Conservation (phyloP, 768 basidiomycete genomes). For the Hericium erinaceus region DNA sequence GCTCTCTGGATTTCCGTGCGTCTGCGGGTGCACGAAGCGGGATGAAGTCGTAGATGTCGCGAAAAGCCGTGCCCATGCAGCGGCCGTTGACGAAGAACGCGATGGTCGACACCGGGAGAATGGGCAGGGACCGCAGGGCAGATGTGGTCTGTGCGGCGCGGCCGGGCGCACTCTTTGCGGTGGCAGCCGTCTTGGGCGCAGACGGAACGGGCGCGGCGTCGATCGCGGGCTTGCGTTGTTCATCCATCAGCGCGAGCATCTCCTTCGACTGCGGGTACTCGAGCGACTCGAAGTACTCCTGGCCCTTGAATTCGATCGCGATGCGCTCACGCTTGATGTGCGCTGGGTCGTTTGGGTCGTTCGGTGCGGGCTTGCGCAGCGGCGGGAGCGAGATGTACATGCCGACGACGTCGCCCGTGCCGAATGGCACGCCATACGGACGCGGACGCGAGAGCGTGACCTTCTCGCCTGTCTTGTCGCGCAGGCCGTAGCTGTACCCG, state of each 20-base stretch:
- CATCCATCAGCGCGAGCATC: constrained; percentile 84
- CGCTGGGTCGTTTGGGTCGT: constrained; percentile 72
- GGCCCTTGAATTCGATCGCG: constrained; percentile 92
- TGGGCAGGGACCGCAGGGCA: constrained; percentile 54
- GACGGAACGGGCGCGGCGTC: constrained; percentile 36
- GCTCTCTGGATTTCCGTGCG: constrained; percentile 55
- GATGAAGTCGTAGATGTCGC: constrained; percentile 83
- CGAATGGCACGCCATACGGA: constrained; percentile 66
- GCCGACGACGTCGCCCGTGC: constrained; percentile 82
- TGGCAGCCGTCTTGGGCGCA: constrained; percentile 53
- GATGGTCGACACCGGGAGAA: constrained; percentile 60
- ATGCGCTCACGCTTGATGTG: constrained; percentile 83
- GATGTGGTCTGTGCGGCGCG: constrained; percentile 27
- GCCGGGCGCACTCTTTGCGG: constrained; percentile 56
- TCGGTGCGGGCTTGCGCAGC: constrained; percentile 42
- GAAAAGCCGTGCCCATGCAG: constrained; percentile 74
- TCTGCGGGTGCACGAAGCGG: constrained; percentile 62
- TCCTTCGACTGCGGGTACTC: constrained; percentile 88
- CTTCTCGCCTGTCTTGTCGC: constrained; percentile 91
- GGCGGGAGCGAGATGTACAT: constrained; percentile 88
- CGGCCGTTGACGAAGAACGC: constrained; percentile 92
- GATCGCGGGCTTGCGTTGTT: constrained; percentile 18
- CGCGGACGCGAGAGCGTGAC: constrained; percentile 75
- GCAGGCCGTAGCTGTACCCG: constrained; percentile 84
- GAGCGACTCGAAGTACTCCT: constrained; percentile 89